These are phyloP conservation scores for Asclepias syriaca DNA, from an alignment of 257 asterid species.

Conservation along the genomic window DNA sequence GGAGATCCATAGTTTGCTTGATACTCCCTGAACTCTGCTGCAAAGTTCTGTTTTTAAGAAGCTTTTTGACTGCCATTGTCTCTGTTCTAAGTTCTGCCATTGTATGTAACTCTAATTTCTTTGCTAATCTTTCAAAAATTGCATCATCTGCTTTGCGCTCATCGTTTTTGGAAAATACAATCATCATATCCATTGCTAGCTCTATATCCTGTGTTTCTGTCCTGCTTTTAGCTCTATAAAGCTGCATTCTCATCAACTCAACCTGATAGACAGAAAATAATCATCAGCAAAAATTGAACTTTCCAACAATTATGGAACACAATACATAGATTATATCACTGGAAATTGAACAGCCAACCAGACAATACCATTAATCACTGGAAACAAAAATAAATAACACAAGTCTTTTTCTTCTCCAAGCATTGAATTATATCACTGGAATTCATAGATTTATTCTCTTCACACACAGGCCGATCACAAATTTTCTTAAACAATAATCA, in stretches of 20 bases:
- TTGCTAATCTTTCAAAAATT: constrained; percentile 46
- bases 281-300: background rate
- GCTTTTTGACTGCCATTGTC: constrained; percentile 37
- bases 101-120: constrained; percentile 45
- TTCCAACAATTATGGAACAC: background rate
- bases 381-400: background rate
- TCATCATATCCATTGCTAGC: constrained; percentile 65
- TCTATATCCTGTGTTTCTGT: constrained; percentile 57
- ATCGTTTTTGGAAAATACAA: constrained; percentile 35
- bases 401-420: background rate
- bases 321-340: background rate
- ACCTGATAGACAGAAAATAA: constrained; percentile 26
- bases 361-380: background rate
- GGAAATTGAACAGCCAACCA: background rate
- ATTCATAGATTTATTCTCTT: no score
- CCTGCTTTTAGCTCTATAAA: constrained; percentile 47
- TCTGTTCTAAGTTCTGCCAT: constrained; percentile 41
- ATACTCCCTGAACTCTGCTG: constrained; percentile 19
- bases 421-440: background rate
- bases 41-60: constrained; percentile 24
- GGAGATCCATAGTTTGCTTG: constrained; percentile 35
- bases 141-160: constrained; percentile 46
- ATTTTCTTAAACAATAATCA: no score
- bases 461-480: no score
- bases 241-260: constrained; percentile 58